Base-by-base conservation (phyloP, 805 yeast species). In the Candida rishiriensis region DNA sequence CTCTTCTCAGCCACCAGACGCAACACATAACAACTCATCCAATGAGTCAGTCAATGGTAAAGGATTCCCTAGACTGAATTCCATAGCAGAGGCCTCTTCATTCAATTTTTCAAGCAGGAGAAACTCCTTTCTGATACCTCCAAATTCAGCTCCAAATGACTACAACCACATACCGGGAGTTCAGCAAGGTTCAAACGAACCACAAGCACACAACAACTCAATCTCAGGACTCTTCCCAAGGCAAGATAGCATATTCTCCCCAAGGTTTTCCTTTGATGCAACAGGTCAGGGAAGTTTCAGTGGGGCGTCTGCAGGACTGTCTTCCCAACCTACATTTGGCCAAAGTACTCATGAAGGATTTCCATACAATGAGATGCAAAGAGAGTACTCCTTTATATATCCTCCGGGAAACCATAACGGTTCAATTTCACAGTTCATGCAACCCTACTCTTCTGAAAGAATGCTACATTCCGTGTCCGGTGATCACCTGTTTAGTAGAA, bases 401-500 rank as follows among this genome's bases (percentile, higher is more conserved):
- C 63, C 60, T n/a, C 47, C 54, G 2, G 50, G 47, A 14, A 44
- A 45, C 18, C 57, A 47, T 32, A 48, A 41, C 34, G 49, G 52
- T 13, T 41, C 59, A 29, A 39, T 43, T 6, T 56, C 52, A 34
- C 48, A 43, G 29, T 48, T 51, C 29, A 16, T 43, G 15, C 65
- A 50, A 41, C 59, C 65, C 8, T 61, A 60, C 38, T 48, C 60
- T 3, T 47, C 63, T 0, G 64, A 59, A 18, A 44, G 62, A 40
- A 39, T 50, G 43, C 43, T 51, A 9, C 57, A 55, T 33, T 39
- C 54, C 12, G 47, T 37, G 13, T 34, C 54, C 6, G 42, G 34
- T 39, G 65, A 56, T 42, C 66, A 44, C 50, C 53, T 56, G 48
- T 54, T 48, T 46, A 59, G 41, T 37, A 62, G 77, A 49, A 60